phyloP scores from a whole-genome alignment of 2,329 filamentous ascomycete species.

The Cladobotryum mycophilum region DNA sequence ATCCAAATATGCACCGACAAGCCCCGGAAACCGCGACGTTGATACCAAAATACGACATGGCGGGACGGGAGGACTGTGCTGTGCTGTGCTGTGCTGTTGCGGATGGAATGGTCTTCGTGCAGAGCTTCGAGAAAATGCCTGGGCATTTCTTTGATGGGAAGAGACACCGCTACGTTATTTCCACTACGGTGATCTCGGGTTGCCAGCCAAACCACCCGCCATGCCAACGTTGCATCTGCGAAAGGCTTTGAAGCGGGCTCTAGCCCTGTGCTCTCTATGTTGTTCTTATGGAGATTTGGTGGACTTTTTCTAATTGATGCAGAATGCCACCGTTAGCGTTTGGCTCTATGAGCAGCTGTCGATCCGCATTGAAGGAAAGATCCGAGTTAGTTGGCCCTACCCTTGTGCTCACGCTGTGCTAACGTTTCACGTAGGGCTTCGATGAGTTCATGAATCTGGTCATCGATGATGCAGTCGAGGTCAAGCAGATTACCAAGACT shows the following conservation, averaged over 20 bases:
- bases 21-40: not conserved
- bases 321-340: constrained; percentile 80
- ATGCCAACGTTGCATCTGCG: not conserved
- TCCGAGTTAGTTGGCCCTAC: constrained; percentile 60
- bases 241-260: not conserved
- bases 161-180: no score
- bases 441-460: constrained; percentile 99
- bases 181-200: no score
- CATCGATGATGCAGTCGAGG: constrained; percentile 89
- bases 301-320: constrained; percentile 16
- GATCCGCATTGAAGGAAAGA: constrained; percentile 93
- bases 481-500: constrained; percentile 76
- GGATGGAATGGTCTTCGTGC: no score
- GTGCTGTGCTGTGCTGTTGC: no score
- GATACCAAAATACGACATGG: not conserved
- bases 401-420: not conserved
- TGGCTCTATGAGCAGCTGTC: constrained; percentile 97
- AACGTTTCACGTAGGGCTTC: constrained; percentile 61
- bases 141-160: no score
- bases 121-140: no score
- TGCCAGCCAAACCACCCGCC: no score
- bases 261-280: not conserved
- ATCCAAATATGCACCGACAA: not conserved
- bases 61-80: not conserved
- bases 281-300: not conserved